These are phyloP conservation scores for Syzygium syzygioides DNA, from an alignment of 441 rosid genomes.

Conservation along the genomic window DNA sequence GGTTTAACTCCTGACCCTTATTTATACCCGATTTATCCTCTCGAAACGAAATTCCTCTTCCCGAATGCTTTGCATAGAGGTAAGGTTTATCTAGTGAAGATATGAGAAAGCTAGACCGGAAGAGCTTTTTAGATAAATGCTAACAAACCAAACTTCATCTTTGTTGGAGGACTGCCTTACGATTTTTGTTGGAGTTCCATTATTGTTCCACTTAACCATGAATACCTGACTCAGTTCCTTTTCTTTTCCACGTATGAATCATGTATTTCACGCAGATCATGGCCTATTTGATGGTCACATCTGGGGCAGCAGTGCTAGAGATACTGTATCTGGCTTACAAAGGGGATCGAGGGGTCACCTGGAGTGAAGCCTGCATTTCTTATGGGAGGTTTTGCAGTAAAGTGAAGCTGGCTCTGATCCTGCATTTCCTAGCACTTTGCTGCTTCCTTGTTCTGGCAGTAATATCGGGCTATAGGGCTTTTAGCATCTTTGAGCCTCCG, in stretches of 20 bases:
- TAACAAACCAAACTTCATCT: background rate
- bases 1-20: slow-evolving; percentile 24
- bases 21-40: background rate
- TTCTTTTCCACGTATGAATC: background rate
- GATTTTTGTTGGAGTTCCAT: background rate
- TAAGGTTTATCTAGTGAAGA: background rate
- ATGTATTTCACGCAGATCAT: slow-evolving; percentile 38
- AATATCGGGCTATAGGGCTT: slow-evolving; percentile 72
- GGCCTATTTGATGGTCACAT: slow-evolving; percentile 74
- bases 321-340: slow-evolving; percentile 52
- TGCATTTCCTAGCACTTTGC: slow-evolving; percentile 53
- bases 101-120: background rate
- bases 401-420: slow-evolving; percentile 45
- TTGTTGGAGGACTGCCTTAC: background rate
- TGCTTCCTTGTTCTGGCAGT: slow-evolving; percentile 56
- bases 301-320: slow-evolving; percentile 66
- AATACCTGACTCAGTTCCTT: background rate
- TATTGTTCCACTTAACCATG: background rate
- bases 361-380: slow-evolving; percentile 77
- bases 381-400: slow-evolving; percentile 57
- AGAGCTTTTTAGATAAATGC: background rate
- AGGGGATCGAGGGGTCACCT: slow-evolving; percentile 62
- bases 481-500: slow-evolving; percentile 67
- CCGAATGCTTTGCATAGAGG: background rate
- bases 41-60: background rate